A percentile compares a stretch with the other conserved stretches of the same genome.
Conservation (phyloP, 306 rosid species). For the Phaseolus lunatus region DNA sequence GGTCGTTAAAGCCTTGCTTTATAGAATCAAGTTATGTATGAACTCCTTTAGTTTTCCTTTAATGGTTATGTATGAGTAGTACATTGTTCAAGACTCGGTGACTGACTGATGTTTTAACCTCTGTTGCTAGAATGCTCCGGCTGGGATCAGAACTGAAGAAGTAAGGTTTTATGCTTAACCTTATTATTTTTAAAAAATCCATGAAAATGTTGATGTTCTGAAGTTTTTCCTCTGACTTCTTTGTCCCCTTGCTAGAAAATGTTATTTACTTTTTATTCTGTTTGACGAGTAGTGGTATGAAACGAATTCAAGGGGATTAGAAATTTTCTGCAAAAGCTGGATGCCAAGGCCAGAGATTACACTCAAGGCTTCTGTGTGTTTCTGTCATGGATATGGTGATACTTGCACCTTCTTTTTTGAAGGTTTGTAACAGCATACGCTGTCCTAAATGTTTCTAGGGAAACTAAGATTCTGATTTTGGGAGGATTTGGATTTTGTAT, state of each 20-base stretch:
- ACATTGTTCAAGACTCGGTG: slow-evolving; percentile 16
- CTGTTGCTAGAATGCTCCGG: slow-evolving; percentile 70
- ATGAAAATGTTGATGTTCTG: not conserved
- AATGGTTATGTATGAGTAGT: not conserved
- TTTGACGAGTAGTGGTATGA: slow-evolving; percentile 73
- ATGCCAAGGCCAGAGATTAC: slow-evolving; percentile 60
- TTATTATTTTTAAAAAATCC: not conserved
- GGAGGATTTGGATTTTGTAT: slow-evolving; percentile 31
- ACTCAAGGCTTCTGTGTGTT: slow-evolving; percentile 71
- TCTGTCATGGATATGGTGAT: slow-evolving; percentile 98
- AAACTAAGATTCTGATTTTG: slow-evolving; percentile 8
- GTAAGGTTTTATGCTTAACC: slow-evolving; percentile 57
- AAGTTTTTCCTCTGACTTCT: not conserved
- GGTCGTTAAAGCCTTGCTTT: not conserved
- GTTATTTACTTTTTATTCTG: not conserved
- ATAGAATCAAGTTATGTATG: not conserved
- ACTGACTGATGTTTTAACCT: slow-evolving; percentile 42
- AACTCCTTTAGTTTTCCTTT: not conserved
- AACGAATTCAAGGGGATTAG: slow-evolving; percentile 73
- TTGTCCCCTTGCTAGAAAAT: not conserved
- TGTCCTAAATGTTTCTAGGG: not conserved
- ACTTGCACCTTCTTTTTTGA: slow-evolving; percentile 97
- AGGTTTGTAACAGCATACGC: slow-evolving; percentile 59
- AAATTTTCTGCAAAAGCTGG: slow-evolving; percentile 91
- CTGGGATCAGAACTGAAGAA: slow-evolving; percentile 83